Percentiles rank a stretch among this genome's conserved stretches.
Conservation (phyloP, 169 alveolate species). For the Amoebophrya sp. region DNA sequence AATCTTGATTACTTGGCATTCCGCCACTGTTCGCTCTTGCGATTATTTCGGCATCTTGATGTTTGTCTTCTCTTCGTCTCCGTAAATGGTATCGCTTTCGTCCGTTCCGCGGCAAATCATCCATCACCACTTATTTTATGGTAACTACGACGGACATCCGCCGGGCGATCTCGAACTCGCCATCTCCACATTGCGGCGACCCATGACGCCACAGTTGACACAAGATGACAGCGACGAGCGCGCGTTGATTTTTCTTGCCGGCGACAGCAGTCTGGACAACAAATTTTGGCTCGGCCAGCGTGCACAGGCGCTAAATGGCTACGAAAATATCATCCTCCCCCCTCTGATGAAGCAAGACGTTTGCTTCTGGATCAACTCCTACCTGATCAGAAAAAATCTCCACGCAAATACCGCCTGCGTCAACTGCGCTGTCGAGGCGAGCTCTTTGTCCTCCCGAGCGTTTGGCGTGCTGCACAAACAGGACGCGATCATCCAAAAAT, state of each 20-base stretch:
- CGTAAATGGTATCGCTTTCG: no score
- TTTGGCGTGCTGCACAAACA: not conserved
- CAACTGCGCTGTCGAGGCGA: not conserved
- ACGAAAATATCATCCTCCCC: not conserved
- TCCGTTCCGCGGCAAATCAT: no score
- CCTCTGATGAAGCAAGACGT: not conserved
- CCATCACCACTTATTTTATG: not conserved
- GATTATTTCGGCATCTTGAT: no score
- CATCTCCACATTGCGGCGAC: not conserved
- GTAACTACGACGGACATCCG: not conserved
- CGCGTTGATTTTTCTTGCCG: not conserved
- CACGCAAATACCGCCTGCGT: not conserved
- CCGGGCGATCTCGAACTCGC: not conserved
- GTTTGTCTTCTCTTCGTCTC: no score
- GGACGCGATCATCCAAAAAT: not conserved
- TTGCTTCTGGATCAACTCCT: not conserved
- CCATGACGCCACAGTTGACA: not conserved
- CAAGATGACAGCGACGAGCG: not conserved
- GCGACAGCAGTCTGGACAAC: not conserved
- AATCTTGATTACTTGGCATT: no score
- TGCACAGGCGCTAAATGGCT: not conserved
- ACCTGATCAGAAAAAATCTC: not conserved
- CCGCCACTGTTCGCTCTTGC: no score
- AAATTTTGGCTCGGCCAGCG: not conserved
- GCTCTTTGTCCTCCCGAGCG: not conserved